phyloP scores from a whole-genome alignment of 331 rosid species.

The Phaseolus coccineus region DNA sequence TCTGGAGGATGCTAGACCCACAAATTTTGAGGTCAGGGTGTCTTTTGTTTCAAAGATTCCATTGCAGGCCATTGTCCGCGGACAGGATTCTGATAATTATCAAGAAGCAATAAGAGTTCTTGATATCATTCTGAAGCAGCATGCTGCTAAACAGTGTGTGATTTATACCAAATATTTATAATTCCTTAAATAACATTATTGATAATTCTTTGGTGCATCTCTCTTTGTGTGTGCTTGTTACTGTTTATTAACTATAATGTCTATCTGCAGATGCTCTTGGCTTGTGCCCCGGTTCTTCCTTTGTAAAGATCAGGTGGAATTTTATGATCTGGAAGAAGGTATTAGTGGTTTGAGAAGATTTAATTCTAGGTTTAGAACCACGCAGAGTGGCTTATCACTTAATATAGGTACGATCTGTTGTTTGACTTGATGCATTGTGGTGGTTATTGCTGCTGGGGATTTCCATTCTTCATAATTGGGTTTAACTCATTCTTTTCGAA shows the following conservation, averaged over 20 bases:
- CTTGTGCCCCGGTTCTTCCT: no score
- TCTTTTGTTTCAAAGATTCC: slow-evolving; percentile 87
- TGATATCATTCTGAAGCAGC: slow-evolving; percentile 85
- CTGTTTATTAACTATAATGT: neutral
- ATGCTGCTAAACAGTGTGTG: slow-evolving; percentile 91
- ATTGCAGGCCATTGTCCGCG: slow-evolving; percentile 77
- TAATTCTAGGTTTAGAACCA: slow-evolving; percentile 90
- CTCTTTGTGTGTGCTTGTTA: neutral
- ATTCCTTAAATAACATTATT: no score
- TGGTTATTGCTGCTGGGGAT: no score
- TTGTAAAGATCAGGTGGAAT: no score
- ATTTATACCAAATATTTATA: neutral
- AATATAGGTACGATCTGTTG: slow-evolving; percentile 65
- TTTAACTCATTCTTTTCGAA: neutral
- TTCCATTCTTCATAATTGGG: neutral
- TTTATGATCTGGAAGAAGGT: slow-evolving; percentile 86
- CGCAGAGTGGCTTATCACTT: slow-evolving; percentile 85
- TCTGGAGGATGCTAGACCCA: slow-evolving; percentile 80
- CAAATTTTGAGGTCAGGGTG: slow-evolving; percentile 73
- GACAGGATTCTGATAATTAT: slow-evolving; percentile 80
- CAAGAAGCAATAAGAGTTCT: slow-evolving; percentile 90
- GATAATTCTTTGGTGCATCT: no score
- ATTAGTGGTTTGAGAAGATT: slow-evolving; percentile 89
- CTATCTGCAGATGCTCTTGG: slow-evolving; percentile 76
- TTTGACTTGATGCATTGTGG: neutral